Percentiles rank a stretch among this genome's conserved stretches.
Evolutionary conservation across 2,329 filamentous ascomycete genomes (phyloP).

Genomic region (Fusarium mexicanum): DNA sequence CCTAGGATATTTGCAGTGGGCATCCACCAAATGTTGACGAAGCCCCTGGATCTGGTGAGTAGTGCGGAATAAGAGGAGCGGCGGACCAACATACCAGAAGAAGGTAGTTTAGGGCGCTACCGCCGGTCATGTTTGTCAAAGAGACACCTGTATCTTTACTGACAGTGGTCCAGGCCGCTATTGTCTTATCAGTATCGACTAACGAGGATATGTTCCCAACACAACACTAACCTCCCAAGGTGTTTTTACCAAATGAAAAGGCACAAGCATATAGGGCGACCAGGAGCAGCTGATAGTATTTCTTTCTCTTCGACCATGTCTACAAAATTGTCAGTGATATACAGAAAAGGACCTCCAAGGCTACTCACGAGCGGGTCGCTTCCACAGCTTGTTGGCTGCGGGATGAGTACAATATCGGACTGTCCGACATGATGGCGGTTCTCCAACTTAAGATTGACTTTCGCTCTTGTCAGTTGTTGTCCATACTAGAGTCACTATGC

Average conservation of each 20-base stretch:
- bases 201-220: fast-evolving
- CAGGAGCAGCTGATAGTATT: background rate
- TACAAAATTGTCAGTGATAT: fast-evolving
- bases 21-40: background rate
- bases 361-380: background rate
- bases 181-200: fast-evolving
- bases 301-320: background rate
- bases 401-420: background rate
- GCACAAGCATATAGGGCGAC: background rate
- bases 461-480: fast-evolving
- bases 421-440: background rate
- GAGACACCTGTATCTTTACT: background rate
- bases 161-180: background rate
- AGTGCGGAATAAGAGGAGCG: fast-evolving
- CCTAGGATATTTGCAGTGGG: background rate
- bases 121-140: background rate
- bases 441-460: background rate
- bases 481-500: fast-evolving
- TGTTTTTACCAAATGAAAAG: background rate
- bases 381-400: background rate
- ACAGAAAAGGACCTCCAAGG: fast-evolving
- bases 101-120: background rate
- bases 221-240: background rate
- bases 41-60: background rate
- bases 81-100: background rate